phyloP scores from a whole-genome alignment of 1,139 yeast species.

The Kluyveromyces sp. region DNA sequence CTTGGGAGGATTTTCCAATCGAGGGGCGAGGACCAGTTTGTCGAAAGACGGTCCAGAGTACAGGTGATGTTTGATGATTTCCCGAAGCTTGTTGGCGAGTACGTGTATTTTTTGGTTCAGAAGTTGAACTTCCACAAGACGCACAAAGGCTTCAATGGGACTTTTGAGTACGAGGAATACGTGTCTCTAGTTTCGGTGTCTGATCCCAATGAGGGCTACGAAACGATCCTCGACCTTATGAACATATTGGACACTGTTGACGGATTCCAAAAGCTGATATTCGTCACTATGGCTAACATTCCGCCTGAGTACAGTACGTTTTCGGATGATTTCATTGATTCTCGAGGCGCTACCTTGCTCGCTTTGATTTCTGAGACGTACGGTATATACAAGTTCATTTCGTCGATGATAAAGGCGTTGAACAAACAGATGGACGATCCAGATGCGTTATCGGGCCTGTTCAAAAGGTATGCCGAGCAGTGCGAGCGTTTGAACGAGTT shows the following conservation, averaged over 20 bases:
- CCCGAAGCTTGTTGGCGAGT: slow-evolving; percentile 70
- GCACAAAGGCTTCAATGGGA: slow-evolving; percentile 89
- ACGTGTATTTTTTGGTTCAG: slow-evolving; percentile 59
- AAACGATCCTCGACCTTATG: slow-evolving; percentile 80
- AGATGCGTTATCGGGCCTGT: slow-evolving; percentile 70
- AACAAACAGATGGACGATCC: slow-evolving; percentile 68
- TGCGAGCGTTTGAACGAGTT: slow-evolving; percentile 76
- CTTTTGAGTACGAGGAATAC: slow-evolving; percentile 93
- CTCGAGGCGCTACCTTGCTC: slow-evolving; percentile 73
- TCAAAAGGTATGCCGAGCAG: slow-evolving; percentile 69
- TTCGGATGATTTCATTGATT: slow-evolving; percentile 34
- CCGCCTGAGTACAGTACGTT: slow-evolving; percentile 43
- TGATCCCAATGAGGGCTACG: slow-evolving; percentile 95
- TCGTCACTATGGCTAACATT: slow-evolving; percentile 63
- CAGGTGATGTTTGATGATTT: slow-evolving; percentile 40
- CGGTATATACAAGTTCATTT: slow-evolving; percentile 84
- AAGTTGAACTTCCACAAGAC: slow-evolving; percentile 78
- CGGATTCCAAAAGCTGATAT: slow-evolving; percentile 68
- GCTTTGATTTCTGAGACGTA: slow-evolving; percentile 91
- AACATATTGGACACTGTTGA: slow-evolving; percentile 79
- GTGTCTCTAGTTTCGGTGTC: slow-evolving; percentile 79
- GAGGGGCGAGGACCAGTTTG: slow-evolving; percentile 3
- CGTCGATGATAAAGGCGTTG: slow-evolving; percentile 88
- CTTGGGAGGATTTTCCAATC: slow-evolving; percentile 38
- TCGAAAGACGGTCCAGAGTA: background rate